Conservation (phyloP, 2,329 filamentous ascomycete genomes). For the Cercospora berteroae region DNA sequence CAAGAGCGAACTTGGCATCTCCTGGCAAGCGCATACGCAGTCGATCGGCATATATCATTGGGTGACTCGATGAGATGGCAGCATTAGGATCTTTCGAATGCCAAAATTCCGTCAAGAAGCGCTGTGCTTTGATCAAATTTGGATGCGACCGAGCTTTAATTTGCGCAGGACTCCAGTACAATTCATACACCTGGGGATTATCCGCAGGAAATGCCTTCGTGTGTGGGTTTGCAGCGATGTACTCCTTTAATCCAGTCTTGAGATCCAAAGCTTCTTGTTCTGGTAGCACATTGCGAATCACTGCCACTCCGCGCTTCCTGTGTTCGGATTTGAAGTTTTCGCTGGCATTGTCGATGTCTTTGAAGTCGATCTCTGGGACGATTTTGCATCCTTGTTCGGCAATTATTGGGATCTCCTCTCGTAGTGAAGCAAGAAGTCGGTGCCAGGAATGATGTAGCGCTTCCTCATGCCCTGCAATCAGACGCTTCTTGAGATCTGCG, state of each 20-base stretch:
- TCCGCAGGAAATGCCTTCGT: slow-evolving; percentile 49
- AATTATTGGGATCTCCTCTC: slow-evolving; percentile 48
- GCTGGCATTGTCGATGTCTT: slow-evolving; percentile 48
- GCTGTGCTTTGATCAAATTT: slow-evolving; percentile 47
- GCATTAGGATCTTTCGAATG: slow-evolving; percentile 45
- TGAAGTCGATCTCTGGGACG: slow-evolving; percentile 50
- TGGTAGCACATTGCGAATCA: slow-evolving; percentile 47
- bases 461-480: slow-evolving; percentile 50
- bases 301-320: slow-evolving; percentile 55
- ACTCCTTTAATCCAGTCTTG: slow-evolving; percentile 46
- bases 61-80: slow-evolving; percentile 47
- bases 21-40: slow-evolving; percentile 56
- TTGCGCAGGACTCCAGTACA: slow-evolving; percentile 52
- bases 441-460: slow-evolving; percentile 49
- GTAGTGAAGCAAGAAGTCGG: slow-evolving; percentile 44
- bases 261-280: slow-evolving; percentile 46
- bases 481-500: slow-evolving; percentile 45
- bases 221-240: slow-evolving; percentile 49
- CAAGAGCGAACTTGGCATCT: slow-evolving; percentile 51
- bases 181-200: slow-evolving; percentile 52
- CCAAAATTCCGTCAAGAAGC: slow-evolving; percentile 52
- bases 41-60: slow-evolving; percentile 50
- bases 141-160: slow-evolving; percentile 49
- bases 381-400: slow-evolving; percentile 43
- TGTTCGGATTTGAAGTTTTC: slow-evolving; percentile 58